Evolutionary conservation across 1,284 basidiomycete genomes (phyloP).

Genomic region (Coriolopsis trogii): DNA sequence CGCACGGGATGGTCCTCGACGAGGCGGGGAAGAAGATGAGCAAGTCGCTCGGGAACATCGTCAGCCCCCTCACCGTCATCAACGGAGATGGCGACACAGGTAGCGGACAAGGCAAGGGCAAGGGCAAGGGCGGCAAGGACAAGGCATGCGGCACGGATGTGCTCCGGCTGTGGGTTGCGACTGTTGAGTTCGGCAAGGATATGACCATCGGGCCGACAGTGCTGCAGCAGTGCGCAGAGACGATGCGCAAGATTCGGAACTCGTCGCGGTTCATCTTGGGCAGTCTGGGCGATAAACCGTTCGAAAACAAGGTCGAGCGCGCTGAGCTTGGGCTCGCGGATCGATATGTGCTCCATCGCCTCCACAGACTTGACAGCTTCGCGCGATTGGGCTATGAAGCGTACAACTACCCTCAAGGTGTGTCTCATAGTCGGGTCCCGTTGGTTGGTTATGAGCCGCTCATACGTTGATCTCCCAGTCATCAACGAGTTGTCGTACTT

Average conservation of each 20-base stretch:
- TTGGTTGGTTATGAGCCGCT: background rate
- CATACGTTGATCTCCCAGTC: conserved; percentile 41
- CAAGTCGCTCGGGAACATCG: conserved; percentile 93
- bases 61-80: conserved; percentile 85
- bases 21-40: conserved; percentile 96
- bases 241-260: conserved; percentile 87
- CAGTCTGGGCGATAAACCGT: conserved; percentile 59
- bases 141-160: conserved; percentile 79
- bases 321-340: conserved; percentile 73
- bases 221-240: conserved; percentile 79
- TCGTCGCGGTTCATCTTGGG: conserved; percentile 90
- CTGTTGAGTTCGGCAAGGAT: conserved; percentile 90
- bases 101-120: conserved; percentile 72
- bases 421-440: conserved; percentile 11
- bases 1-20: conserved; percentile 97
- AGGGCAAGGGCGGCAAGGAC: conserved; percentile 13
- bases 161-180: conserved; percentile 90
- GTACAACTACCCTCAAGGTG: conserved; percentile 88
- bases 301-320: conserved; percentile 39
- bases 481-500: conserved; percentile 66
- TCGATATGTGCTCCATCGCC: conserved; percentile 84
- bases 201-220: conserved; percentile 84
- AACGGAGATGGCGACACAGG: conserved; percentile 51
- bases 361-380: conserved; percentile 71
- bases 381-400: conserved; percentile 72